phyloP scores from a whole-genome alignment of 2,329 filamentous ascomycete genomes.

The Neocatenulostroma microsporum region DNA sequence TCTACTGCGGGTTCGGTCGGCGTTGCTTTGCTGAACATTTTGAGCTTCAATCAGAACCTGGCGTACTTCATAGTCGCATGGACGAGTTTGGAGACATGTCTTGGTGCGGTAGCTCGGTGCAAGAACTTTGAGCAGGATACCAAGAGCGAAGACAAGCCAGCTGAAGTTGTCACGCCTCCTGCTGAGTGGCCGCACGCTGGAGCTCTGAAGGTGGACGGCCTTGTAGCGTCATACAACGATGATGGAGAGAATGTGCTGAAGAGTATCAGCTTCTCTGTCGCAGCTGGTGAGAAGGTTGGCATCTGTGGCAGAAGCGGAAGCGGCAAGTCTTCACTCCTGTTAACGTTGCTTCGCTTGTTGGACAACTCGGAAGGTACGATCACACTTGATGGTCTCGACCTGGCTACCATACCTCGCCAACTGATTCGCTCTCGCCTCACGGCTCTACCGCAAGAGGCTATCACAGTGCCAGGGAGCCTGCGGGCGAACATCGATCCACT shows the following conservation, averaged over 20 bases:
- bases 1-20: not conserved
- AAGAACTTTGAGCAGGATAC: slow-evolving; percentile 45
- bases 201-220: slow-evolving; percentile 61
- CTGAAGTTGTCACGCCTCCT: slow-evolving; percentile 53
- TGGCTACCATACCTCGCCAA: slow-evolving; percentile 38
- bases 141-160: slow-evolving; percentile 47
- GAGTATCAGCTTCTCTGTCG: slow-evolving; percentile 41
- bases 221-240: slow-evolving; percentile 32
- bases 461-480: slow-evolving; percentile 43
- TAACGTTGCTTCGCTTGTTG: slow-evolving; percentile 44
- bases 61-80: slow-evolving; percentile 40
- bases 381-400: slow-evolving; percentile 42
- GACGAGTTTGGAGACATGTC: slow-evolving; percentile 46
- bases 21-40: slow-evolving; percentile 42
- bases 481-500: slow-evolving; percentile 44
- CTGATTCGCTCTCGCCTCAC: slow-evolving; percentile 41
- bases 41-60: slow-evolving; percentile 47
- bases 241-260: slow-evolving; percentile 34
- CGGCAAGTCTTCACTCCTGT: slow-evolving; percentile 46
- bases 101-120: slow-evolving; percentile 50
- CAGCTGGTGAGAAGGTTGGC: slow-evolving; percentile 42
- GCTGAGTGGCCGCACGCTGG: slow-evolving; percentile 71
- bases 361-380: slow-evolving; percentile 39
- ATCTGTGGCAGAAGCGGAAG: slow-evolving; percentile 50
- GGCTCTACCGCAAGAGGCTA: slow-evolving; percentile 46